Conservation (phyloP, 73 alveolate genomes). For the Blepharisma stoltei region DNA sequence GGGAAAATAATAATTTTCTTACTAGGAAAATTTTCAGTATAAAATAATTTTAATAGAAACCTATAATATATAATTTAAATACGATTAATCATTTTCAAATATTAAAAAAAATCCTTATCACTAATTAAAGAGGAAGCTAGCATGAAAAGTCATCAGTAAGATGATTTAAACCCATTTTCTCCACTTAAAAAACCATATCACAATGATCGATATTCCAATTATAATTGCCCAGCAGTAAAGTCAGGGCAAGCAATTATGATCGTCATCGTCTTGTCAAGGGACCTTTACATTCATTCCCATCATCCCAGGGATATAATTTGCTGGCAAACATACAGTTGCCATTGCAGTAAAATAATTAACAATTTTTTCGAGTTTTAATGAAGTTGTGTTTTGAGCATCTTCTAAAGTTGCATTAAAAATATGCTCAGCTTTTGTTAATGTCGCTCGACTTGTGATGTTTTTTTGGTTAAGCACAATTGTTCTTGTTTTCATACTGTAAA, state of each 20-base stretch:
- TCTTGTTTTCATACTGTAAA: not conserved
- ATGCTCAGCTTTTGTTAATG: constrained; percentile 9
- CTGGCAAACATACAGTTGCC: constrained; percentile 11
- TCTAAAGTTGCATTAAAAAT: constrained; percentile 4
- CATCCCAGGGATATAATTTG: constrained; percentile 3
- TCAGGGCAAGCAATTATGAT: not conserved
- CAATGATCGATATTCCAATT: not conserved
- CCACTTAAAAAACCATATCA: not conserved
- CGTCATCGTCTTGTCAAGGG: not conserved
- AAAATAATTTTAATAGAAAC: no score
- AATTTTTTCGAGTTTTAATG: constrained; percentile 1
- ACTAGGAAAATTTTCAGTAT: no score
- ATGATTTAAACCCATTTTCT: not conserved
- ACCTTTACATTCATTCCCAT: constrained; percentile 33
- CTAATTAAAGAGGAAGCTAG: no score
- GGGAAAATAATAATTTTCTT: no score
- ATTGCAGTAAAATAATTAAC: constrained; percentile 8
- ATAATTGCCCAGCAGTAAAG: not conserved
- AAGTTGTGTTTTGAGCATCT: not conserved
- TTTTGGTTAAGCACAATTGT: constrained; percentile 12
- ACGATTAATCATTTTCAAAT: no score
- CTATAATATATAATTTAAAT: no score
- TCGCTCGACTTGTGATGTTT: not conserved
- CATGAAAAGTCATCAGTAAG: no score
- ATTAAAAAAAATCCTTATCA: no score